Evolutionary conservation across 805 yeast species (phyloP).

Genomic region (Lipomyces spencermartinsiae): DNA sequence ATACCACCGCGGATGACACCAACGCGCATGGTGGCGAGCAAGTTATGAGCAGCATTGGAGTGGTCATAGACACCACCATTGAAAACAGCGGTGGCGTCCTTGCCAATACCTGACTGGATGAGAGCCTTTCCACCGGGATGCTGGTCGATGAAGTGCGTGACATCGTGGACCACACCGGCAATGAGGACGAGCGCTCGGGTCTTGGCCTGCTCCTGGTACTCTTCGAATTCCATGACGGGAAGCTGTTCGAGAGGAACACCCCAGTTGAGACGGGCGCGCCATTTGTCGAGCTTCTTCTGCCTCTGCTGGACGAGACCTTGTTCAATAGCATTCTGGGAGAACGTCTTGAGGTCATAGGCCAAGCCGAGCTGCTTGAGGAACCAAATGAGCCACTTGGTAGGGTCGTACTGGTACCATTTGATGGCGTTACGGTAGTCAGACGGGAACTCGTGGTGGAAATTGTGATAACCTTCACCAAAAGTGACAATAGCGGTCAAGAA

Average conservation of each 20-base stretch:
- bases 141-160: constrained; percentile 85
- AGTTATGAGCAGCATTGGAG: constrained; percentile 89
- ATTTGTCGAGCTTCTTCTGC: constrained; percentile 78
- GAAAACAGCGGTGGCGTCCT: constrained; percentile 92
- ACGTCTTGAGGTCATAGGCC: constrained; percentile 61
- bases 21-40: constrained; percentile 91
- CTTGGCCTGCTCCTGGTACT: constrained; percentile 58
- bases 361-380: constrained; percentile 59
- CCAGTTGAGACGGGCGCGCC: constrained; percentile 84
- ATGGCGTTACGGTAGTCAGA: constrained; percentile 82
- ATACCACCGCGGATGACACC: constrained; percentile 83
- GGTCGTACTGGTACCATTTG: constrained; percentile 79
- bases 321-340: constrained; percentile 67
- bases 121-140: constrained; percentile 94
- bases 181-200: constrained; percentile 75
- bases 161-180: constrained; percentile 91
- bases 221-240: constrained; percentile 68
- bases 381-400: constrained; percentile 79
- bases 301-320: constrained; percentile 79
- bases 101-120: constrained; percentile 81
- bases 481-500: constrained; percentile 68
- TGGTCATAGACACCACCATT: constrained; percentile 95
- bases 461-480: constrained; percentile 90
- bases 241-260: constrained; percentile 90
- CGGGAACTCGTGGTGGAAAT: constrained; percentile 95